Conservation (phyloP, 345 rosid species). For the Bruguiera parviflora region DNA sequence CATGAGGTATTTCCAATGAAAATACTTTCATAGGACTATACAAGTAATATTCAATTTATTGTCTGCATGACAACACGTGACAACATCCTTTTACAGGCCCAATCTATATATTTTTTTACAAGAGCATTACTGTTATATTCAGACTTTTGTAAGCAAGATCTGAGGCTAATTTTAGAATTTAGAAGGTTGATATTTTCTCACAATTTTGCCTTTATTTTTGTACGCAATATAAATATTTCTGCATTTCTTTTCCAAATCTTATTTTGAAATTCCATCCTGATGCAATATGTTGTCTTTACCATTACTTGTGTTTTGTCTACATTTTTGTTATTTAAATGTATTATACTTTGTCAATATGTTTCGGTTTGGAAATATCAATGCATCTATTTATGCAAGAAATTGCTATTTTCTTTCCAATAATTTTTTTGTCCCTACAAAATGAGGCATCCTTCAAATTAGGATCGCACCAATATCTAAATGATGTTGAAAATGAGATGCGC, state of each 20-base stretch:
- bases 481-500: constrained; percentile 1
- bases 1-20: constrained; percentile 49
- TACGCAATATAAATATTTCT: background rate
- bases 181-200: too few species aligned
- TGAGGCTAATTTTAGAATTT: background rate
- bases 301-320: too few species aligned
- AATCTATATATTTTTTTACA: background rate
- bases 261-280: background rate
- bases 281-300: too few species aligned
- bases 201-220: background rate
- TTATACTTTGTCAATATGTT: too few species aligned
- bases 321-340: too few species aligned
- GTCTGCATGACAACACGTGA: background rate
- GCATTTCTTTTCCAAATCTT: background rate
- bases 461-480: background rate
- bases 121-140: background rate
- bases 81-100: background rate
- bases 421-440: background rate
- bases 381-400: too few species aligned
- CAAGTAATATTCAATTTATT: background rate
- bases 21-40: background rate
- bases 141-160: background rate
- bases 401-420: too few species aligned
- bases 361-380: too few species aligned
- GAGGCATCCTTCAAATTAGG: background rate